phyloP scores from a whole-genome alignment of 73 alveolate genomes.

The Paramecium caudatum region DNA sequence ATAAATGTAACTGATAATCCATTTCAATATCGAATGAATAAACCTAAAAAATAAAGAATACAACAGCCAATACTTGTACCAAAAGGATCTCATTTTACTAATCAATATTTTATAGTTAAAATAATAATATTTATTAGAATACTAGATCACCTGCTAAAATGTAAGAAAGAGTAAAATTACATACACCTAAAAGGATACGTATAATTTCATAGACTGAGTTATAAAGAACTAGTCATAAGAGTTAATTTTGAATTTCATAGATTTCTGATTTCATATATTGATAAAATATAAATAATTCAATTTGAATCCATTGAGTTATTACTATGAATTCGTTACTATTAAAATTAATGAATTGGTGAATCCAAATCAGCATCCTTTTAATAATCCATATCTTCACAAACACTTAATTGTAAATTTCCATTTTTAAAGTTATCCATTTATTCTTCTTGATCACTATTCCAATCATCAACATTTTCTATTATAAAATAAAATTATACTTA shows the following conservation, averaged over 20 bases:
- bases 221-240: not conserved
- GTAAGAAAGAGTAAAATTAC: not conserved
- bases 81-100: not conserved
- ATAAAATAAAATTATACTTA: not conserved
- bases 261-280: too few relatives aligned
- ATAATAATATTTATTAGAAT: not conserved
- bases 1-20: constrained; percentile 7
- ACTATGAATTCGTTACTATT: too few relatives aligned
- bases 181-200: not conserved
- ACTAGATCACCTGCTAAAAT: not conserved
- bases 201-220: not conserved
- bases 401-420: constrained; percentile 42
- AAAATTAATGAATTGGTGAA: not conserved
- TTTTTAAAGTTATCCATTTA: not conserved
- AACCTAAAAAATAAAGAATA: not conserved
- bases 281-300: too few relatives aligned
- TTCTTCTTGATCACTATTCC: constrained; percentile 43
- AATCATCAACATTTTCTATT: not conserved
- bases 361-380: not conserved
- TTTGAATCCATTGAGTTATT: too few relatives aligned
- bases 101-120: not conserved
- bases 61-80: not conserved
- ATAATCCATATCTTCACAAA: constrained; percentile 53
- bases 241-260: too few relatives aligned
- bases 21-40: not conserved